Percentiles rank a stretch among this genome's conserved stretches.
These are phyloP conservation scores for Nakataea oryzae DNA, from an alignment of 2,329 filamentous ascomycete genomes.

Conservation along the genomic window DNA sequence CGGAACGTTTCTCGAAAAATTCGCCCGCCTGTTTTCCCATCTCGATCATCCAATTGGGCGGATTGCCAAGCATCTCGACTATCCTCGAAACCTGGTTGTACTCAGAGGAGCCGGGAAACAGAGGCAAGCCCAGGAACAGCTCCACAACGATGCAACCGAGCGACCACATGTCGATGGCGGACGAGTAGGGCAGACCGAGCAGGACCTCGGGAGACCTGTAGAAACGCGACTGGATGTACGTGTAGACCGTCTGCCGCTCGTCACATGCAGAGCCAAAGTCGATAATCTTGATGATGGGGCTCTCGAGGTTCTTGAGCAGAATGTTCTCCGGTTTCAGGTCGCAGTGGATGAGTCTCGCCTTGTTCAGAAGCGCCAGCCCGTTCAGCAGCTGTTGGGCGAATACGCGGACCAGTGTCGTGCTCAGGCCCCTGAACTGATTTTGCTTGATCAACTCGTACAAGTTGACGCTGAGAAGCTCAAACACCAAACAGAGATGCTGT, in stretches of 20 bases:
- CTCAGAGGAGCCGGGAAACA: slow-evolving; percentile 95
- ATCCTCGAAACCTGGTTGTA: slow-evolving; percentile 98
- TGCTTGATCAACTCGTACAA: slow-evolving; percentile 98
- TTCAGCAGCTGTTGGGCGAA: slow-evolving; percentile 96
- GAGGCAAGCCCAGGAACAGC: slow-evolving; percentile 82
- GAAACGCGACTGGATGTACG: slow-evolving; percentile 96
- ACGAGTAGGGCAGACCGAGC: slow-evolving; percentile 92
- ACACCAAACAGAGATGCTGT: slow-evolving; percentile 92
- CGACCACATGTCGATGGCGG: slow-evolving; percentile 99
- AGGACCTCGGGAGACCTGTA: slow-evolving; percentile 95
- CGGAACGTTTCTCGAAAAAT: slow-evolving; percentile 86
- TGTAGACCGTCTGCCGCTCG: slow-evolving; percentile 96
- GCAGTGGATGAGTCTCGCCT: slow-evolving; percentile 93
- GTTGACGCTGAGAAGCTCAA: slow-evolving; percentile 94
- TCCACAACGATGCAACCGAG: slow-evolving; percentile 97
- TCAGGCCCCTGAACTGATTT: slow-evolving; percentile 95
- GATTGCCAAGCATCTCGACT: slow-evolving; percentile 94
- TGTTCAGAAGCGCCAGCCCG: slow-evolving; percentile 83
- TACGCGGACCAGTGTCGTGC: slow-evolving; percentile 91
- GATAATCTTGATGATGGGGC: slow-evolving; percentile 99
- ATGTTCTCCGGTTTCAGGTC: slow-evolving; percentile 99
- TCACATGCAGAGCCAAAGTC: slow-evolving; percentile 98
- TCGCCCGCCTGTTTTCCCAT: slow-evolving; percentile 97
- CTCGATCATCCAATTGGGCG: slow-evolving; percentile 97
- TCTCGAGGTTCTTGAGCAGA: slow-evolving; percentile 92